Evolutionary conservation across 805 yeast species (phyloP).

Genomic region (Starmerella apicola): DNA sequence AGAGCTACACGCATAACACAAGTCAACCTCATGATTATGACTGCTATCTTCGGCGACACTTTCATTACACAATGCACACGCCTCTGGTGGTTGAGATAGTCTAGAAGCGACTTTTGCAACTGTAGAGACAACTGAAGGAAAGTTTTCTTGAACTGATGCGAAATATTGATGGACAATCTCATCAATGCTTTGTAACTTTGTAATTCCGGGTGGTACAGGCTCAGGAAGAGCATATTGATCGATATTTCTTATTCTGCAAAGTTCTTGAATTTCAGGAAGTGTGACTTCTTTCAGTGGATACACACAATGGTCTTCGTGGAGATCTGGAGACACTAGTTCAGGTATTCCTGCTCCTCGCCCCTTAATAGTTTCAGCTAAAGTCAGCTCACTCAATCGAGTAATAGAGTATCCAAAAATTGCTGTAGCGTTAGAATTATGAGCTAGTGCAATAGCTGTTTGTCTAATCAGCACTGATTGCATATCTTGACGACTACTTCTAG

Average conservation of each 20-base stretch:
- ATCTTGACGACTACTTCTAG: slow-evolving; percentile 54
- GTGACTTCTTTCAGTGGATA: slow-evolving; percentile 70
- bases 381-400: slow-evolving; percentile 71
- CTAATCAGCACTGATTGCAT: slow-evolving; percentile 37
- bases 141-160: slow-evolving; percentile 55
- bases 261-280: slow-evolving; percentile 52
- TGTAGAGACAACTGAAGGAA: slow-evolving; percentile 82
- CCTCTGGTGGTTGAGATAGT: slow-evolving; percentile 27
- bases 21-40: background rate
- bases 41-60: background rate
- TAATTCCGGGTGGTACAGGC: slow-evolving; percentile 30
- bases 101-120: slow-evolving; percentile 84
- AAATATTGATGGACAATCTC: slow-evolving; percentile 69
- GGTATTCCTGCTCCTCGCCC: slow-evolving; percentile 73
- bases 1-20: slow-evolving; percentile 22
- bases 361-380: slow-evolving; percentile 66
- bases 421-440: slow-evolving; percentile 36
- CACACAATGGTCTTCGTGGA: slow-evolving; percentile 21
- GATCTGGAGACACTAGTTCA: slow-evolving; percentile 20
- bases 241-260: slow-evolving; percentile 35
- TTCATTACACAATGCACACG: slow-evolving; percentile 16
- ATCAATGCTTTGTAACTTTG: slow-evolving; percentile 67
- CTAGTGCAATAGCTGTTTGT: slow-evolving; percentile 37
- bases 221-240: slow-evolving; percentile 24
- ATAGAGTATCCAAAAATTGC: slow-evolving; percentile 61